Evolutionary conservation across 1,139 yeast genomes (phyloP).

Genomic region (Suhomyces kunorum): DNA sequence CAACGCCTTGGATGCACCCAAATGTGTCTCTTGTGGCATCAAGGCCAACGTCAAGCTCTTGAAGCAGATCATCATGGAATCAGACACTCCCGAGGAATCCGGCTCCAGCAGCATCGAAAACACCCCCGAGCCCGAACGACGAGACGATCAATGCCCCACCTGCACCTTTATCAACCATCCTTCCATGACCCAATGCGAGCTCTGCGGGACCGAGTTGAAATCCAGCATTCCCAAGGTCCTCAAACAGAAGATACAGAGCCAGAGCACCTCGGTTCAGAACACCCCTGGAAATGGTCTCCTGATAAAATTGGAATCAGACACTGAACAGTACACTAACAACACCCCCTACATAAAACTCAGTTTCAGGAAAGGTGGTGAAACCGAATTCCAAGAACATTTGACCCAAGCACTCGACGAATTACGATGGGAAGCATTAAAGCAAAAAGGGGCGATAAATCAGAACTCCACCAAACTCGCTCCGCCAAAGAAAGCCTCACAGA

Average conservation of each 20-base stretch:
- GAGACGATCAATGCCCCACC: slow-evolving; percentile 62
- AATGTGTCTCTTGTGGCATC: slow-evolving; percentile 81
- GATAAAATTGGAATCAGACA: slow-evolving; percentile 30
- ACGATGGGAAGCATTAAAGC: slow-evolving; percentile 46
- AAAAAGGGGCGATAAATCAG: slow-evolving; percentile 42
- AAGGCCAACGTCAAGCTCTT: slow-evolving; percentile 14
- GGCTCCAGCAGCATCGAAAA: slow-evolving; percentile 7
- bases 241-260: slow-evolving; percentile 9
- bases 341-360: slow-evolving; percentile 54
- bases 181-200: slow-evolving; percentile 73
- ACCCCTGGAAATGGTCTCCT: slow-evolving; percentile 17
- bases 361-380: slow-evolving; percentile 62
- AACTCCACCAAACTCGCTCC: slow-evolving; percentile 33
- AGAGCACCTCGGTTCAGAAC: slow-evolving; percentile 3
- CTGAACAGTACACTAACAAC: slow-evolving; percentile 35
- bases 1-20: slow-evolving; percentile 43
- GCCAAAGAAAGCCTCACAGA: slow-evolving; percentile 10
- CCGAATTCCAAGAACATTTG: slow-evolving; percentile 45
- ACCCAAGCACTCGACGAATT: slow-evolving; percentile 45
- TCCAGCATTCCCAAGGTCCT: slow-evolving; percentile 21
- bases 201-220: slow-evolving; percentile 70
- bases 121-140: slow-evolving; percentile 8
- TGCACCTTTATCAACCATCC: slow-evolving; percentile 91
- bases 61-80: slow-evolving; percentile 1
- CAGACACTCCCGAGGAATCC: slow-evolving; percentile 1